Percentiles rank a stretch among this genome's conserved stretches.
Evolutionary conservation across 1,284 basidiomycete genomes (phyloP).

Genomic region (Golubevia pallescens): DNA sequence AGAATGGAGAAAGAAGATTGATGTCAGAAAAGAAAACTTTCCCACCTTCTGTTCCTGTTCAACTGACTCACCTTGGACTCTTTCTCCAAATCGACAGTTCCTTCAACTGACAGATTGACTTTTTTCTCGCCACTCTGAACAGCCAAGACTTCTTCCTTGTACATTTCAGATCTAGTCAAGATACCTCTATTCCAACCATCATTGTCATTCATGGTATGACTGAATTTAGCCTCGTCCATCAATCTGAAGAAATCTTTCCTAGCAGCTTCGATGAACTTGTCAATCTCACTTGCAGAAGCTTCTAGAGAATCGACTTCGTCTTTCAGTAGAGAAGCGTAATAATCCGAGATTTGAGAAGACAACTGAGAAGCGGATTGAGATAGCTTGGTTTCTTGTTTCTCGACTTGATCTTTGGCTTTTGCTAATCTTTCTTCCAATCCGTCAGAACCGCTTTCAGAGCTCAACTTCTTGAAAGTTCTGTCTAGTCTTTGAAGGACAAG

Average conservation of each 20-base stretch:
- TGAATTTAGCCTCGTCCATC: slow-evolving; percentile 49
- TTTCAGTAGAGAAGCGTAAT: slow-evolving; percentile 4
- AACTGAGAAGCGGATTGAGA: background rate
- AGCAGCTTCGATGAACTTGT: slow-evolving; percentile 30
- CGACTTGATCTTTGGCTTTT: slow-evolving; percentile 19
- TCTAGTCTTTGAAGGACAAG: slow-evolving; percentile 35
- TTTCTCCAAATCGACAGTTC: slow-evolving; percentile 13
- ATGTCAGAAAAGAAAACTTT: background rate
- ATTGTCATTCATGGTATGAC: slow-evolving; percentile 45
- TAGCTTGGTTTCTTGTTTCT: slow-evolving; percentile 31
- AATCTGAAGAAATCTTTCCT: slow-evolving; percentile 33
- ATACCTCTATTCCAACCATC: slow-evolving; percentile 53
- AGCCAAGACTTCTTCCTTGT: slow-evolving; percentile 27
- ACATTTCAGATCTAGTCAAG: slow-evolving; percentile 25
- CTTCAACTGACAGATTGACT: slow-evolving; percentile 14
- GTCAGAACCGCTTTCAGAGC: slow-evolving; percentile 6
- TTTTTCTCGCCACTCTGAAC: slow-evolving; percentile 24
- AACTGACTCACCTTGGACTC: slow-evolving; percentile 1
- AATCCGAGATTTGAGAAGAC: slow-evolving; percentile 4
- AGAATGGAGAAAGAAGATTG: background rate
- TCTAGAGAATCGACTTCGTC: slow-evolving; percentile 36
- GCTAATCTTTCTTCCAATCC: slow-evolving; percentile 12
- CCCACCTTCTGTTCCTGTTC: slow-evolving; percentile 25
- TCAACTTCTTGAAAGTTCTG: slow-evolving; percentile 31
- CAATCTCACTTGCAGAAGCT: slow-evolving; percentile 34